phyloP scores from a whole-genome alignment of 169 alveolate genomes.

The Hepatocystis sp. region DNA sequence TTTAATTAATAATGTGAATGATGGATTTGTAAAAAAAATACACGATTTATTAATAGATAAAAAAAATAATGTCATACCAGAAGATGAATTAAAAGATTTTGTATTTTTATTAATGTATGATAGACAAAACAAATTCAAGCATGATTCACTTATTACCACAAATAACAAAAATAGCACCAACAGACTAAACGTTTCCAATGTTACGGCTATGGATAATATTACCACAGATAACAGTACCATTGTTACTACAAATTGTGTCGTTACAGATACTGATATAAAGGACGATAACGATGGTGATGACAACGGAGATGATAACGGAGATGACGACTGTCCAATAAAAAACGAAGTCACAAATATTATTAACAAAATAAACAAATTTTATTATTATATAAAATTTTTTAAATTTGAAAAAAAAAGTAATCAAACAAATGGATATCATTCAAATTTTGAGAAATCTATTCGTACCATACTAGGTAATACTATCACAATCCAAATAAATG shows the following conservation, averaged over 20 bases:
- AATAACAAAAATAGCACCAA: too few relatives aligned
- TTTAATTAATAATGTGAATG: conserved; percentile 46
- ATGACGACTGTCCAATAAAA: conserved; percentile 26
- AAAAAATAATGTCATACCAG: conserved; percentile 23
- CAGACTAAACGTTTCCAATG: too few relatives aligned
- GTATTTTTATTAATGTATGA: conserved; percentile 38
- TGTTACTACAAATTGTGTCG: too few relatives aligned
- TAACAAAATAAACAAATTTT: conserved; percentile 49
- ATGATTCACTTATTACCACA: too few relatives aligned
- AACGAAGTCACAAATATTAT: conserved; percentile 38
- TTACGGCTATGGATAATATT: too few relatives aligned
- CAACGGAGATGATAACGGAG: not conserved
- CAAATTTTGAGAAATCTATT: too few relatives aligned
- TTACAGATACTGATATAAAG: too few relatives aligned
- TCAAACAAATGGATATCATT: too few relatives aligned
- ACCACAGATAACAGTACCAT: too few relatives aligned
- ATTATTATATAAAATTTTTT: conserved; percentile 39
- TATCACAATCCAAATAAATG: too few relatives aligned
- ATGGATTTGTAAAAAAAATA: conserved; percentile 57
- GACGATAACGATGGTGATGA: too few relatives aligned
- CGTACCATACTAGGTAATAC: too few relatives aligned
- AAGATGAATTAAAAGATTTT: conserved; percentile 52
- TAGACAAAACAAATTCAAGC: conserved; percentile 10
- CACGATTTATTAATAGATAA: conserved; percentile 12
- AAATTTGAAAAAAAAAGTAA: not conserved